Conservation (phyloP, 2,329 filamentous ascomycete species). For the Pestalotiopsis sp. region DNA sequence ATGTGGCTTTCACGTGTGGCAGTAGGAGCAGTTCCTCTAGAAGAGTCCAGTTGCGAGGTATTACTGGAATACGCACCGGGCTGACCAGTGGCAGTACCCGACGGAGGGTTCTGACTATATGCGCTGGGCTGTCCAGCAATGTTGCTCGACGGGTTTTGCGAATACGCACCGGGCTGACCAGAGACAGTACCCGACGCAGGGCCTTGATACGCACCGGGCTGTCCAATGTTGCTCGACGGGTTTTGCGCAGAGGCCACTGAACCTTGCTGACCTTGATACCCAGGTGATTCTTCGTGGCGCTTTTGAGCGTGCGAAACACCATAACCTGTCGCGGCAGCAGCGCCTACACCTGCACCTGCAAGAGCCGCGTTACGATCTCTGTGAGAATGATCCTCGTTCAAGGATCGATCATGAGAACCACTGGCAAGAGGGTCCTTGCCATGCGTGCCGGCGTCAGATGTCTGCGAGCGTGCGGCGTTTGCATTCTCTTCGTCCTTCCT, state of each 20-base stretch:
- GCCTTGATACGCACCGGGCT: no score
- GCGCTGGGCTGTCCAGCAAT: not conserved
- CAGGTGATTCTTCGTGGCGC: not conserved
- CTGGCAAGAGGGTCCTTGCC: not conserved
- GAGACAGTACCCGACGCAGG: not conserved
- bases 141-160: no score
- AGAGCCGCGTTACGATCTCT: not conserved
- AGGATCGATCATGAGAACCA: not conserved
- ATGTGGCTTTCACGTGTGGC: not conserved
- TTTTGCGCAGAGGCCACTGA: not conserved
- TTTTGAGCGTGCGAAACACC: not conserved
- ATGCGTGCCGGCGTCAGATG: not conserved
- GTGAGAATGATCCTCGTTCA: not conserved
- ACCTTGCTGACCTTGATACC: not conserved
- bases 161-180: not conserved
- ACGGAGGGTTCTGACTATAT: not conserved
- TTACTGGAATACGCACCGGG: not conserved
- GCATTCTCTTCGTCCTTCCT: not conserved
- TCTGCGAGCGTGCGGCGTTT: no score
- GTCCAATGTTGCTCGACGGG: no score
- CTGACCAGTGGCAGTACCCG: not conserved
- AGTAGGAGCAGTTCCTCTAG: not conserved
- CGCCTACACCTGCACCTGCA: not conserved
- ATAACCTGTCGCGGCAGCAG: not conserved
- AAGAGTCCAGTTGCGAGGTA: not conserved